Conservation (phyloP, 495 filamentous ascomycete genomes). For the Hypoxylon cercidicola region DNA sequence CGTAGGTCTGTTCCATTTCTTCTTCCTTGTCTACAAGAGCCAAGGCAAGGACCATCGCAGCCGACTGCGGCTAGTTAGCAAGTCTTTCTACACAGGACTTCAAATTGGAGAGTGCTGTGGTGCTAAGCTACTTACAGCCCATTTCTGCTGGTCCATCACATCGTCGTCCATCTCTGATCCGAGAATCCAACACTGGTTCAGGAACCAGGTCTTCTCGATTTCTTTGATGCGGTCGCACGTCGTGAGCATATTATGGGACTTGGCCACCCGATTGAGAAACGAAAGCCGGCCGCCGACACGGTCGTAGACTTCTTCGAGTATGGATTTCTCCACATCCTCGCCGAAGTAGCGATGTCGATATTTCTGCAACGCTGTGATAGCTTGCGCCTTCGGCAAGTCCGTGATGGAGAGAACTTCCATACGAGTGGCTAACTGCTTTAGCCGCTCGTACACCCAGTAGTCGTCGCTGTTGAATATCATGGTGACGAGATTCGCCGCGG, state of each 20-base stretch:
- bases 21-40: conserved; percentile 84
- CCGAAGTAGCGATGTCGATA: conserved; percentile 77
- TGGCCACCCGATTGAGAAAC: conserved; percentile 87
- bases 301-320: conserved; percentile 81
- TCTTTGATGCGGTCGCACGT: conserved; percentile 81
- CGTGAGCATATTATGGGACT: conserved; percentile 76
- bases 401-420: conserved; percentile 88
- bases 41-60: conserved; percentile 92
- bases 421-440: conserved; percentile 88
- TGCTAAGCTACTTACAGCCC: conserved; percentile 66
- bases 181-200: conserved; percentile 95
- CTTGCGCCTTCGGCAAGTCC: conserved; percentile 81
- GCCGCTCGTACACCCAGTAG: conserved; percentile 95
- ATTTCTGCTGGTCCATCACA: conserved; percentile 99
- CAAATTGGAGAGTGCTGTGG: too few species aligned
- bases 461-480: conserved; percentile 94
- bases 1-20: conserved; percentile 70
- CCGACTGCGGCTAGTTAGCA: conserved; percentile 63
- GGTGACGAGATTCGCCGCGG: conserved; percentile 86
- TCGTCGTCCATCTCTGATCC: conserved; percentile 96
- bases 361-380: conserved; percentile 75
- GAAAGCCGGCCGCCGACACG: conserved; percentile 86
- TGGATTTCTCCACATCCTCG: conserved; percentile 63
- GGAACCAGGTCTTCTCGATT: conserved; percentile 90
- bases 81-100: too few species aligned